These are phyloP conservation scores for Colletotrichum graminicola DNA, from an alignment of 2,329 filamentous ascomycete genomes.

Conservation along the genomic window DNA sequence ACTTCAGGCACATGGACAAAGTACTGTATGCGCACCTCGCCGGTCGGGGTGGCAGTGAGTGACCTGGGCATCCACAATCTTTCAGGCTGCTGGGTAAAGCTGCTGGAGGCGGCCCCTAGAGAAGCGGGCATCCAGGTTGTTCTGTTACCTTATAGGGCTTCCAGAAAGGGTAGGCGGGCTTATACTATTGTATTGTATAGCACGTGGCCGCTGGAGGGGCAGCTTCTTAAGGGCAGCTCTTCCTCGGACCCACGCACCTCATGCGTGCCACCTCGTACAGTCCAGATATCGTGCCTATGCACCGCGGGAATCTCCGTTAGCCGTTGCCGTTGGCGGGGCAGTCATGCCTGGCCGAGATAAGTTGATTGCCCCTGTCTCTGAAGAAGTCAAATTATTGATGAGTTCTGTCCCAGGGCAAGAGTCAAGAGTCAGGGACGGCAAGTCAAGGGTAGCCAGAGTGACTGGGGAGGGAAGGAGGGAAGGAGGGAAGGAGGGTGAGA, in stretches of 20 bases:
- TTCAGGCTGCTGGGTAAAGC: neutral
- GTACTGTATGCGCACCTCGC: neutral
- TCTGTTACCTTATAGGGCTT: conserved; percentile 22
- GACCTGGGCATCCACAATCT: neutral
- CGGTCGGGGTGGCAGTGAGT: too few relatives aligned
- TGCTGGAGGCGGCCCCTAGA: neutral
- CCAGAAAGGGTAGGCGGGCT: conserved; percentile 2
- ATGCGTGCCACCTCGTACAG: neutral
- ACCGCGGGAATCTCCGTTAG: conserved; percentile 1
- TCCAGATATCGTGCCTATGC: neutral
- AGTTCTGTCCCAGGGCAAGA: neutral
- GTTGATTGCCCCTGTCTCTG: neutral
- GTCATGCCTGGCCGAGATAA: neutral
- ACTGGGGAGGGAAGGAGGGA: too few relatives aligned
- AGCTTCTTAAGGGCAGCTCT: neutral
- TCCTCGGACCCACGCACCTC: neutral
- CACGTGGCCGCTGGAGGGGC: conserved; percentile 30
- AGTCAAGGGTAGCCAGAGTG: neutral
- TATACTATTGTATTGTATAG: neutral
- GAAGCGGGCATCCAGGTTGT: conserved; percentile 10
- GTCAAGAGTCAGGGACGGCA: neutral
- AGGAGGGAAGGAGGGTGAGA: neutral
- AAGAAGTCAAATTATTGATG: neutral
- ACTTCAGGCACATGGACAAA: neutral
- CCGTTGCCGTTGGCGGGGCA: neutral